These are phyloP conservation scores for Heritiera littoralis DNA, from an alignment of 345 rosid genomes.

Conservation along the genomic window DNA sequence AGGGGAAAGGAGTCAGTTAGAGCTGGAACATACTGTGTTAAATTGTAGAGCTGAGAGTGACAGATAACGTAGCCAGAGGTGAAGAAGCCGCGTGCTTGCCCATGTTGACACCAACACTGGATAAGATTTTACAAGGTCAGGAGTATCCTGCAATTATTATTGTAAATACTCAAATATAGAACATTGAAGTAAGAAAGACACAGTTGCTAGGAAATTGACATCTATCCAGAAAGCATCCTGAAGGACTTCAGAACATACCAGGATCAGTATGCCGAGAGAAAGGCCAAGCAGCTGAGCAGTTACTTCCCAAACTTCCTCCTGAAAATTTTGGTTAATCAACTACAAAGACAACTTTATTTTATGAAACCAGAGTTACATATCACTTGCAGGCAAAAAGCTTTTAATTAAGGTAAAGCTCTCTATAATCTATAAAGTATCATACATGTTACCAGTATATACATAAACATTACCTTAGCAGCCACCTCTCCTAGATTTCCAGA, in stretches of 20 bases:
- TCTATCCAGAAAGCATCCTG: not conserved
- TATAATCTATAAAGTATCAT: too few species aligned
- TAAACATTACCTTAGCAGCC: slow-evolving; percentile 81
- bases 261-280: slow-evolving; percentile 75
- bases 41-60: slow-evolving; percentile 75
- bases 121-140: slow-evolving; percentile 75
- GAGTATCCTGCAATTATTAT: slow-evolving; percentile 70
- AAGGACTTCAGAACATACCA: slow-evolving; percentile 46
- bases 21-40: slow-evolving; percentile 42
- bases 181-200: slow-evolving; percentile 7
- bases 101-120: slow-evolving; percentile 67
- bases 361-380: not conserved
- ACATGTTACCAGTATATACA: slow-evolving; percentile 8
- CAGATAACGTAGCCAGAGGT: slow-evolving; percentile 88
- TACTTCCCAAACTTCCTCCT: slow-evolving; percentile 99
- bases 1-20: slow-evolving; percentile 17
- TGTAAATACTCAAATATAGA: slow-evolving; percentile 25
- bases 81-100: slow-evolving; percentile 72
- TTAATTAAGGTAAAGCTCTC: not conserved
- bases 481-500: slow-evolving; percentile 90
- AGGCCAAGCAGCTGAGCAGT: slow-evolving; percentile 92
- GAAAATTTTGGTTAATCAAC: slow-evolving; percentile 30
- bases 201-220: not conserved
- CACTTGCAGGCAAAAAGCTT: not conserved
- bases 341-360: slow-evolving; percentile 16